A percentile compares a stretch with the other conserved stretches of the same genome.
Evolutionary conservation across 441 rosid species (phyloP).

Genomic region (Biscutella laevigata): DNA sequence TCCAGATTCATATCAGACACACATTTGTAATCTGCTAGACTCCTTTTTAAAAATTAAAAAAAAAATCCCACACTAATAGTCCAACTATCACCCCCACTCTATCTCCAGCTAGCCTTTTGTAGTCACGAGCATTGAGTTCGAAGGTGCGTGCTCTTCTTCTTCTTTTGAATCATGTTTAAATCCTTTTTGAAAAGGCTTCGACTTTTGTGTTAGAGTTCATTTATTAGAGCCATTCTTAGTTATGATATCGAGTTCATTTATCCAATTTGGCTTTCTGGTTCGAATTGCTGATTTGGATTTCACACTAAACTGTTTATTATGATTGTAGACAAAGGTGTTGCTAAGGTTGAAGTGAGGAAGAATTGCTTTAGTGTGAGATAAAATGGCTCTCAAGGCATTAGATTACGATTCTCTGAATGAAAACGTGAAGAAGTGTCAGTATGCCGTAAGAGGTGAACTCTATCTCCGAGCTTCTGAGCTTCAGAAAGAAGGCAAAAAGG

Average conservation of each 20-base stretch:
- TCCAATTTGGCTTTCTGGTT: not conserved
- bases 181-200: constrained; percentile 6
- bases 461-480: constrained; percentile 98
- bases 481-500: constrained; percentile 97
- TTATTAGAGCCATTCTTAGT: not conserved
- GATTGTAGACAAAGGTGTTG: not conserved
- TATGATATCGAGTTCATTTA: not conserved
- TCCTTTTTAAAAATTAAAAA: not conserved
- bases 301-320: not conserved
- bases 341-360: constrained; percentile 8
- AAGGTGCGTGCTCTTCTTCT: constrained; percentile 7
- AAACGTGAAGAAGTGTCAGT: constrained; percentile 88
- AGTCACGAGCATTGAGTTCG: not conserved
- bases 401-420: constrained; percentile 71
- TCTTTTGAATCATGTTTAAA: not conserved
- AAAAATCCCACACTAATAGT: not conserved
- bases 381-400: constrained; percentile 63
- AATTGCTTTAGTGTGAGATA: constrained; percentile 1
- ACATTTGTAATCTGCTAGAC: constrained; percentile 24
- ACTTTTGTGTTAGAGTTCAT: not conserved
- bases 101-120: not conserved
- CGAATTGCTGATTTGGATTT: not conserved
- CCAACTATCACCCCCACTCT: not conserved
- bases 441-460: constrained; percentile 92
- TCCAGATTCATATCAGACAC: constrained; percentile 25